phyloP scores from a whole-genome alignment of 192 early-diverging fungal species.

The Linnemannia schmuckeri region DNA sequence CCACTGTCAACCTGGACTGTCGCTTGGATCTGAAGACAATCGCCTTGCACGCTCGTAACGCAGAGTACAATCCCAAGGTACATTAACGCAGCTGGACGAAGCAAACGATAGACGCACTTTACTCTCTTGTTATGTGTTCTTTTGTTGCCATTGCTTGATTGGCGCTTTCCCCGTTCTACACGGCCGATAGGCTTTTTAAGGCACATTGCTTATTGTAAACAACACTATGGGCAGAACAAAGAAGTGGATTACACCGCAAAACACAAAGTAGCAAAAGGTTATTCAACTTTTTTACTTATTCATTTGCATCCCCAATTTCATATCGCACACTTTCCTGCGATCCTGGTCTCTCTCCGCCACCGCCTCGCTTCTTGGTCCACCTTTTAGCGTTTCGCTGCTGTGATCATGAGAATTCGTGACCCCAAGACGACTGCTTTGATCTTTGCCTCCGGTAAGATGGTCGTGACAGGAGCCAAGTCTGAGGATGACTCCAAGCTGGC shows the following conservation, averaged over 20 bases:
- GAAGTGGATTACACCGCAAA: not conserved
- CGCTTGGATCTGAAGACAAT: conserved; percentile 98
- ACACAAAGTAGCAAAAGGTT: conserved; percentile 11
- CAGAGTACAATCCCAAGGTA: conserved; percentile 99
- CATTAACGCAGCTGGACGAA: not conserved
- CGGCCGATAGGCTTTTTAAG: not conserved
- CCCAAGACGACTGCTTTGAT: conserved; percentile 99
- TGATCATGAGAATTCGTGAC: conserved; percentile 99
- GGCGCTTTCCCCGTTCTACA: not conserved
- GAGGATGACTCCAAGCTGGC: conserved; percentile 98
- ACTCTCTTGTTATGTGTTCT: not conserved
- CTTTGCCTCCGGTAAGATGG: conserved; percentile 99
- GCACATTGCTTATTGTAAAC: not conserved
- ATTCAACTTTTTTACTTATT: conserved; percentile 40
- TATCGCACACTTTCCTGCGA: conserved; percentile 9
- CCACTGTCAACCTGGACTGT: conserved; percentile 98
- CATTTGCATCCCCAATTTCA: not conserved
- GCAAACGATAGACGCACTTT: not conserved
- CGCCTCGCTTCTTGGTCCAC: not conserved
- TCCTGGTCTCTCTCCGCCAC: conserved; percentile 26
- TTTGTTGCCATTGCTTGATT: not conserved
- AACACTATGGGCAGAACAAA: not conserved
- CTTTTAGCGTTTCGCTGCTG: conserved; percentile 96
- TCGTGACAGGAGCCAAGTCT: conserved; percentile 97
- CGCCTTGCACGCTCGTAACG: conserved; percentile 98